Conservation (phyloP, 345 rosid genomes). For the Geranium rotundifolium region DNA sequence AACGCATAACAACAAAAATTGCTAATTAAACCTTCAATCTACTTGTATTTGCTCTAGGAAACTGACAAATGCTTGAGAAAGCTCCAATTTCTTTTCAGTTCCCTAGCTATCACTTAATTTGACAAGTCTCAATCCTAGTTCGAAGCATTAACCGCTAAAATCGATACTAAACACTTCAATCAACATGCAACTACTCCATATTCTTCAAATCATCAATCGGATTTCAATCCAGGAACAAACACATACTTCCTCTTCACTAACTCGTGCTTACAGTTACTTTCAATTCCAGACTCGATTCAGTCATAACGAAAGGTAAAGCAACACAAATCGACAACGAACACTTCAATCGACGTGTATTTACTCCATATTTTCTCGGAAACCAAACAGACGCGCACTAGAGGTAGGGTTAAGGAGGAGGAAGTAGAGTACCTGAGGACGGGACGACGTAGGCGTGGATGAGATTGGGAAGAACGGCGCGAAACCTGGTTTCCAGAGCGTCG, state of each 20-base stretch:
- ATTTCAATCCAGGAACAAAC: too few species aligned
- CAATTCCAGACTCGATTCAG: too few species aligned
- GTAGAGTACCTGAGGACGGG: slow-evolving; percentile 53
- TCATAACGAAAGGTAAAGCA: not conserved
- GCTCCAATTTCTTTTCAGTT: too few species aligned
- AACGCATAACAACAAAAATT: not conserved
- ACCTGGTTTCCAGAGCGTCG: slow-evolving; percentile 49
- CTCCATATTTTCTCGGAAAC: not conserved
- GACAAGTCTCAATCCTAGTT: too few species aligned
- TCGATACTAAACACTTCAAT: too few species aligned
- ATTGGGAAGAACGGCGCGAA: slow-evolving; percentile 70
- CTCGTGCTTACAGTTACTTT: too few species aligned
- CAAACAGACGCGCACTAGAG: not conserved
- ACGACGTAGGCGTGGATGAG: slow-evolving; percentile 65
- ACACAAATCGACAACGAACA: not conserved
- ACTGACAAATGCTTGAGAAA: too few species aligned
- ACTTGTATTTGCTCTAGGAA: not conserved
- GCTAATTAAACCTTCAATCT: not conserved
- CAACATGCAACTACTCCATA: too few species aligned
- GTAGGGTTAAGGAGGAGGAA: slow-evolving; percentile 1
- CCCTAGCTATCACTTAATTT: too few species aligned
- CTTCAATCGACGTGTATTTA: not conserved
- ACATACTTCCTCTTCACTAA: too few species aligned
- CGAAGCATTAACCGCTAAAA: too few species aligned
- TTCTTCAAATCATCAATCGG: too few species aligned